phyloP scores from a whole-genome alignment of 208 protist species.

The Sergeia podlipaevii region DNA sequence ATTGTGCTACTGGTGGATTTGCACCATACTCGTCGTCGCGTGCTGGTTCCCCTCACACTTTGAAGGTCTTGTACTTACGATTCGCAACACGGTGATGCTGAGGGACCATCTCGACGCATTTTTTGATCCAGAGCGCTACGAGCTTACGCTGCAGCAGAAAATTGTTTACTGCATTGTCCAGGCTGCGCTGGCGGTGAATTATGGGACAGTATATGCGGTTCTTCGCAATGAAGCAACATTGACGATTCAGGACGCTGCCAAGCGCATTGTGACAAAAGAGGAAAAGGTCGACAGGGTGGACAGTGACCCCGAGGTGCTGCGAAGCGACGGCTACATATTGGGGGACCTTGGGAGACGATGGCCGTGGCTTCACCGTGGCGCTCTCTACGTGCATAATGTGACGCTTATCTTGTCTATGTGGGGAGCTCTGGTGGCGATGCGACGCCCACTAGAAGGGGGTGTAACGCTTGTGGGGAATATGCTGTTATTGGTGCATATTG shows the following conservation, averaged over 20 bases:
- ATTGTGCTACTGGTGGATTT: constrained; percentile 31
- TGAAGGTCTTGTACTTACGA: constrained; percentile 52
- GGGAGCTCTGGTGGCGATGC: constrained; percentile 35
- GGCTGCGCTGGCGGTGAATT: constrained; percentile 19
- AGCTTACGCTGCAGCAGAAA: constrained; percentile 21
- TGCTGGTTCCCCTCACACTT: constrained; percentile 49
- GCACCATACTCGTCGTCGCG: constrained; percentile 14
- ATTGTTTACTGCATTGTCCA: constrained; percentile 38
- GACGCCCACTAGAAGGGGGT: constrained; percentile 54
- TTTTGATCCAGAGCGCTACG: constrained; percentile 42
- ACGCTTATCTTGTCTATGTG: constrained; percentile 29
- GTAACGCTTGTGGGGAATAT: constrained; percentile 38
- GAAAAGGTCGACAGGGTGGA: too few relatives aligned
- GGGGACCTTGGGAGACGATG: constrained; percentile 29
- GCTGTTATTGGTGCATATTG: constrained; percentile 28
- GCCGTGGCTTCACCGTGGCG: constrained; percentile 8
- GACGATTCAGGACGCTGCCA: background rate
- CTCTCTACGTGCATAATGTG: background rate
- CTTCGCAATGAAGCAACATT: constrained; percentile 22
- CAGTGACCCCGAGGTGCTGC: too few relatives aligned
- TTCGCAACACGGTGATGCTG: constrained; percentile 58
- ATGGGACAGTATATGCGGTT: constrained; percentile 33
- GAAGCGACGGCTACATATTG: constrained; percentile 34
- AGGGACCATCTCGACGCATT: constrained; percentile 18
- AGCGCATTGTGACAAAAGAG: too few relatives aligned